Conservation (phyloP, 768 basidiomycete genomes). For the Collybia sp. region DNA sequence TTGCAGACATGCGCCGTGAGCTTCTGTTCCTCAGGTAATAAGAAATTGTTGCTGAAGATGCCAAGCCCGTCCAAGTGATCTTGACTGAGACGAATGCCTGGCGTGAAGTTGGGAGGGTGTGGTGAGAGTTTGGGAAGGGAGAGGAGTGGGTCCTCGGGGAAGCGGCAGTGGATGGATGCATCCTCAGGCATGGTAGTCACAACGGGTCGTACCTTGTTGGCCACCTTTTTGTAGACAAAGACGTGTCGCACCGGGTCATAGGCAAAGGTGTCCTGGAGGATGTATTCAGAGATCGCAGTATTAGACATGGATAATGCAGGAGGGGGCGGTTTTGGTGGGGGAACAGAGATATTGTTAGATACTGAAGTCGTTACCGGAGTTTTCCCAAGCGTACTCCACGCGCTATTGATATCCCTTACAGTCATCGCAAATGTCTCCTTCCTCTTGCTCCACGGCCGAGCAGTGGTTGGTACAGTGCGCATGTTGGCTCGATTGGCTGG, state of each 20-base stretch:
- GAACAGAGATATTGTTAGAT: background rate
- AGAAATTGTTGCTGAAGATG: slow-evolving; percentile 1
- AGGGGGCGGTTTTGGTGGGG: background rate
- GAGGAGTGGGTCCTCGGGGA: slow-evolving; percentile 21
- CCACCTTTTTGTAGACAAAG: slow-evolving; percentile 16
- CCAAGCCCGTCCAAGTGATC: slow-evolving; percentile 17
- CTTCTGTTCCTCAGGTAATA: slow-evolving; percentile 13
- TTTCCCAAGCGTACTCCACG: background rate
- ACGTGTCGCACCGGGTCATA: background rate
- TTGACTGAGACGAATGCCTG: slow-evolving; percentile 11
- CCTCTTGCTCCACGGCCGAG: background rate
- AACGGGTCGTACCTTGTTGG: slow-evolving; percentile 15
- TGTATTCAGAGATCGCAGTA: background rate
- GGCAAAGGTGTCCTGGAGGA: slow-evolving; percentile 2
- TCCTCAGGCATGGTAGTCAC: slow-evolving; percentile 8
- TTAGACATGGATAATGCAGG: background rate
- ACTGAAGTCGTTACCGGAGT: background rate
- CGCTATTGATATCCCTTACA: background rate
- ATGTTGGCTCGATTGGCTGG: background rate
- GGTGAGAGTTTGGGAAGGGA: slow-evolving; percentile 11
- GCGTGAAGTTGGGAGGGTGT: slow-evolving; percentile 9
- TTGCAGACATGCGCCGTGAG: slow-evolving; percentile 15
- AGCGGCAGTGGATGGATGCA: slow-evolving; percentile 6
- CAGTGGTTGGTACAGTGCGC: background rate
- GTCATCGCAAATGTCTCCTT: background rate